These are phyloP conservation scores for Phoma herbarum DNA, from an alignment of 2,329 filamentous ascomycete genomes.

Conservation along the genomic window DNA sequence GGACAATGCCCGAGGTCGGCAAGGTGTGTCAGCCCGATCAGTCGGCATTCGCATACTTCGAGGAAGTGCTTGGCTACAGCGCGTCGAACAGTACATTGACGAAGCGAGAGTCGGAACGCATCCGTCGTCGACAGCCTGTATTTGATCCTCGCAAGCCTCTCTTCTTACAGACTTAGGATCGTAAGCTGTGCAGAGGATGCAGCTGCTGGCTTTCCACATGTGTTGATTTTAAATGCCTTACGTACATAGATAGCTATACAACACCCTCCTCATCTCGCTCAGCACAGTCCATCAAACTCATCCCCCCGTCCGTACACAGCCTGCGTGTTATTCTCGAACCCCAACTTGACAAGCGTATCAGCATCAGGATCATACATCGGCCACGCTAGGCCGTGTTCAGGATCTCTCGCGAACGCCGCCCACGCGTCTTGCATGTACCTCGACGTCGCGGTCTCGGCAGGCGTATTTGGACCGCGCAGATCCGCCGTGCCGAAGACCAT, in stretches of 20 bases:
- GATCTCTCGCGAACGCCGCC: neutral
- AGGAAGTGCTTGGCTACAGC: slow-evolving; percentile 1
- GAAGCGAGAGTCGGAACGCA: neutral
- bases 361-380: neutral
- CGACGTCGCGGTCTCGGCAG: neutral
- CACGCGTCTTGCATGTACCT: neutral
- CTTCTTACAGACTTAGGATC: neutral
- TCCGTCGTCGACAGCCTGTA: neutral
- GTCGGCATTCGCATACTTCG: slow-evolving; percentile 16
- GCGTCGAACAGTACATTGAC: neutral
- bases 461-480: neutral
- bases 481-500: neutral
- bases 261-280: neutral
- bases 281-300: slow-evolving; percentile 31
- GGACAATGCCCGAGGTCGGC: slow-evolving; percentile 24
- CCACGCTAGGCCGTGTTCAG: neutral
- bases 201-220: too few species aligned
- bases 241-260: neutral
- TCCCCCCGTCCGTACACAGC: slow-evolving; percentile 44
- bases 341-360: neutral
- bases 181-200: too few species aligned
- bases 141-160: slow-evolving; percentile 3
- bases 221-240: neutral
- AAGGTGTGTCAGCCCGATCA: slow-evolving; percentile 24
- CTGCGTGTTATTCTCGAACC: neutral